These are phyloP conservation scores for Venturia pyrina DNA, from an alignment of 2,329 filamentous ascomycete species.

Conservation along the genomic window DNA sequence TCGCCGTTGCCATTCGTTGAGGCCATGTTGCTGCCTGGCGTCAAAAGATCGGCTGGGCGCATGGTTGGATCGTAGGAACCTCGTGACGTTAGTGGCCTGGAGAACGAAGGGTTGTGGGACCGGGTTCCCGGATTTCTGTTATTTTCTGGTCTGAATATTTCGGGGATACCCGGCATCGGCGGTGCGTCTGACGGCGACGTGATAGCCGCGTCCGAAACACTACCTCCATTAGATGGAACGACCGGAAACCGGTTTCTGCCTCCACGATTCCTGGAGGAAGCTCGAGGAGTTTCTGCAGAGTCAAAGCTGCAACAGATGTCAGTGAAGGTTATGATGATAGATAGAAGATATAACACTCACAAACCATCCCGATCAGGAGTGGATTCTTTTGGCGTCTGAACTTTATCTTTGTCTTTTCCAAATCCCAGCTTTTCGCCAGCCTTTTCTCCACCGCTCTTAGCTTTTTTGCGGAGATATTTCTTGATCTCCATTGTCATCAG, in stretches of 20 bases:
- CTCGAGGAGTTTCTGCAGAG: slow-evolving; percentile 65
- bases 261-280: slow-evolving; percentile 36
- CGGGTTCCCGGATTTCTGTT: not conserved
- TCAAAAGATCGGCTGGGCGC: slow-evolving; percentile 1
- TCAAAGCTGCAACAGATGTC: slow-evolving; percentile 1
- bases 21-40: slow-evolving; percentile 6
- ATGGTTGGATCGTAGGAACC: slow-evolving; percentile 43
- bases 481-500: slow-evolving; percentile 50
- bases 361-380: not conserved
- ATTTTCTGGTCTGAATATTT: not conserved
- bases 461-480: slow-evolving; percentile 20
- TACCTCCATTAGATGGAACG: slow-evolving; percentile 39
- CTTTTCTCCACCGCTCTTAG: not conserved
- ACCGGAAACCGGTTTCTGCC: slow-evolving; percentile 47
- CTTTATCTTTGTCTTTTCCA: not conserved
- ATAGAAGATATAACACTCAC: not conserved
- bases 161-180: slow-evolving; percentile 32
- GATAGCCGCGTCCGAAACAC: slow-evolving; percentile 3
- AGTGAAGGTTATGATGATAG: not conserved
- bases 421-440: not conserved
- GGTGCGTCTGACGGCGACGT: slow-evolving; percentile 27
- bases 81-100: slow-evolving; percentile 55
- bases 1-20: not conserved
- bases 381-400: not conserved
- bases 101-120: not conserved